These are phyloP conservation scores for Termitomyces sp. DNA, from an alignment of 768 basidiomycete species.

Conservation along the genomic window DNA sequence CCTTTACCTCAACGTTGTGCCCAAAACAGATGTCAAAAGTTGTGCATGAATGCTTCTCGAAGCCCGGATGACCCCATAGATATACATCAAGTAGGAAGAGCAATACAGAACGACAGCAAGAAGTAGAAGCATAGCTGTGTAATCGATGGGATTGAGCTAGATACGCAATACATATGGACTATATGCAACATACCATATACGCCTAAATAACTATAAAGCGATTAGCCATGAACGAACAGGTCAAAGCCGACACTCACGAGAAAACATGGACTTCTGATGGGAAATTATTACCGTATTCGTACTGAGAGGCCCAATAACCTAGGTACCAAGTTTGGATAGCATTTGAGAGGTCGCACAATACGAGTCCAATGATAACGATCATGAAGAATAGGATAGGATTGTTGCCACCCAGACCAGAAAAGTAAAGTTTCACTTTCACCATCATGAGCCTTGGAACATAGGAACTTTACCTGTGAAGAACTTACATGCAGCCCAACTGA, in stretches of 20 bases:
- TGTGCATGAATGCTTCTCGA: conserved; percentile 46
- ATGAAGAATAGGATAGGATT: conserved; percentile 28
- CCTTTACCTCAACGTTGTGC: conserved; percentile 51
- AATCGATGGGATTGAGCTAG: not conserved
- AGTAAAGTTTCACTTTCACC: conserved; percentile 29
- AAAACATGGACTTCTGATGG: conserved; percentile 25
- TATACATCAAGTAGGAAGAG: conserved; percentile 30
- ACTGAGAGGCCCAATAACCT: conserved; percentile 41
- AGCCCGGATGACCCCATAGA: conserved; percentile 46
- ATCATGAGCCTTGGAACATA: conserved; percentile 15
- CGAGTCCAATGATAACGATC: conserved; percentile 17
- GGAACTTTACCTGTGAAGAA: conserved; percentile 6
- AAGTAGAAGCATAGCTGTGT: conserved; percentile 25
- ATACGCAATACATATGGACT: not conserved
- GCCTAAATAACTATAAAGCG: conserved; percentile 38
- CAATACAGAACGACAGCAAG: conserved; percentile 25
- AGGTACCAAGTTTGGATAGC: conserved; percentile 36
- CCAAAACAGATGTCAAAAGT: conserved; percentile 47
- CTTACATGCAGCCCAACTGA: conserved; percentile 43
- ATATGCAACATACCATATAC: conserved; percentile 24
- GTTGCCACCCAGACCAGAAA: conserved; percentile 31
- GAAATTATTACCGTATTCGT: conserved; percentile 27
- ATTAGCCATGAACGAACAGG: not conserved
- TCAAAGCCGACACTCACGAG: conserved; percentile 24
- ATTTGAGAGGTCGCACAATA: conserved; percentile 18